Base-by-base conservation (phyloP, 495 filamentous ascomycete genomes). In the Collariella sp. region DNA sequence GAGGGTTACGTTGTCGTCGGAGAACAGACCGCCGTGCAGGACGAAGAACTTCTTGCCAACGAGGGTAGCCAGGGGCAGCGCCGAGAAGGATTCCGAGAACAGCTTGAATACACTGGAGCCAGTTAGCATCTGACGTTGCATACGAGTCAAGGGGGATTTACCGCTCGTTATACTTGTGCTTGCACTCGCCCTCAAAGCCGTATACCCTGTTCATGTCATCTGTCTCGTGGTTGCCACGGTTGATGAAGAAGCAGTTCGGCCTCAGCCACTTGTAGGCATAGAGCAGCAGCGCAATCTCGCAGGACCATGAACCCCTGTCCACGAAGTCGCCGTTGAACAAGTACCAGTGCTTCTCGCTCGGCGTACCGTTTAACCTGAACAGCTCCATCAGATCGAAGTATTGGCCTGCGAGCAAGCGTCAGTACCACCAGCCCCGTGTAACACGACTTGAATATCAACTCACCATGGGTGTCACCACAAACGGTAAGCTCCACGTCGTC, bases 121-220 rank as follows among this genome's bases (percentile, higher is more conserved):
- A 12, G 54, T 72, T 48, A 72, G 66, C 43, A 43, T 34, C 18
- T 7, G 3, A 31, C 3, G 3, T 18, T 20, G 31, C 12, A 2
- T 9, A 26, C 5, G 15, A 24, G 35, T 12, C 20, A 7, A 18
- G 16, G 10, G 3, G 3, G 41, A 46, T 67, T 46, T 60, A 75
- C 47, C 86, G 82, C 69, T 99, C 93, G 70, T 84, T 95, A 71
- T 99, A 99, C 72, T 99, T 99, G 54, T 88, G 88, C 67, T 88
- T 89, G 72, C 94, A 97, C 66, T 99, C 93, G 63, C 94, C 93
- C 67, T 97, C 93, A 63, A 99, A 99, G 46, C 93, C 93, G 65
- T 99, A 97, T 23, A 93, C 91, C 66, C 88, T 83, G 76, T 99
- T 99, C 93, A 99, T 99, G 69, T 97, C 93, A 67, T 99, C 93